Base-by-base conservation (phyloP, 108 stramenopile species). In the Epipyxis sp. region DNA sequence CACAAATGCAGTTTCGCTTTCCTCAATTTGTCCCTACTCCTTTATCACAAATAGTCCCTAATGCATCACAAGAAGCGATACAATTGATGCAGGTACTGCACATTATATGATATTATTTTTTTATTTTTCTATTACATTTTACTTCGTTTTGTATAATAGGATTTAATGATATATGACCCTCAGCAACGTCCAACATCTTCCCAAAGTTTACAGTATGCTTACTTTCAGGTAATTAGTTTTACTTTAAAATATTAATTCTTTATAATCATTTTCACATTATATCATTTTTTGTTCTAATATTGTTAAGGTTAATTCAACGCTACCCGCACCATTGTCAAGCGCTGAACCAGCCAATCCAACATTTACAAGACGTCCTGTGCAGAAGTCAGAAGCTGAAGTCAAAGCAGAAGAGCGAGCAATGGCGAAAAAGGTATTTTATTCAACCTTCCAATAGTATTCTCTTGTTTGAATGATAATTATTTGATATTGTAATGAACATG, bases 131-230 rank as follows among this genome's bases (percentile, higher is more conserved):
- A n/a, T 50, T 20, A 13, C 46, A 50, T 50, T 50, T 6, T 50
- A 13, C 46, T 6, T 50, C 20, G 13, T 13, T 50, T 13, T 50
- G 46, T 50, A 50, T 50, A 20, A 50, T 32, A 58, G 30, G 85
- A 85, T 44, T 68, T 88, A 35, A 45, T 89, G 54, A 72, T 79
- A 20, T 90, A 89, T 72, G 90, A 93, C 83, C 95, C 95, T 0
- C 76, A 69, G 0, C 42, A 79, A 45, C 88, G 95, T 20, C 92
- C 90, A 0, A 88, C 85, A 45, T 90, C 92, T 0, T 41, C 69
- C 6, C 80, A 89, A 54, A 86, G 89, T 1, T 79, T 96, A 42
- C 76, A 84, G 59, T 86, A 91, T 78, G 77, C 87, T 30, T 93
- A 91, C 65, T 94, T 94, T 37, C 71, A 74, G 27, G 71, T 50